These are phyloP conservation scores for Corchorus capsularis DNA, from an alignment of 345 rosid genomes.

Conservation along the genomic window DNA sequence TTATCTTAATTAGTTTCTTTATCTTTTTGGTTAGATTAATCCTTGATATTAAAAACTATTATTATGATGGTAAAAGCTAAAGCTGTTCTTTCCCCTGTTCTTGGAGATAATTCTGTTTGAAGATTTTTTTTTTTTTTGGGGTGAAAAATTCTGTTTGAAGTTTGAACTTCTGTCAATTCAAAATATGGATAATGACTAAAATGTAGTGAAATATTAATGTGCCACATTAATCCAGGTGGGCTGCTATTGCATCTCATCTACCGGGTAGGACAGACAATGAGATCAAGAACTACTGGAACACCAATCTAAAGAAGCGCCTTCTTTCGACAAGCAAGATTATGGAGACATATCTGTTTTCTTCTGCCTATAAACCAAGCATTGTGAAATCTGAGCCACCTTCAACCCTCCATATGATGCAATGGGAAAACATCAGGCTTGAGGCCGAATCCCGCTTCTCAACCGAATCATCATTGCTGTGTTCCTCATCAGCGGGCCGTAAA, in stretches of 20 bases:
- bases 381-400: conserved; percentile 20
- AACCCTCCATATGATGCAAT: conserved; percentile 27
- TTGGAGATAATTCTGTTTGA: not conserved
- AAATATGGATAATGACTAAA: not conserved
- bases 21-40: not conserved
- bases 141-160: not conserved
- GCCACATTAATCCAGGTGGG: conserved; percentile 34
- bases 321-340: not conserved
- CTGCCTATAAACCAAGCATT: conserved; percentile 8
- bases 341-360: conserved; percentile 9
- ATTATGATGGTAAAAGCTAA: not conserved
- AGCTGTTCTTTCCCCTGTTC: too few species aligned
- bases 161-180: not conserved
- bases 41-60: too few species aligned
- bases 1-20: not conserved
- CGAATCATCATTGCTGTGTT: conserved; percentile 16
- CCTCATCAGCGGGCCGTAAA: conserved; percentile 16
- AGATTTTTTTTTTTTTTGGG: too few species aligned
- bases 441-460: conserved; percentile 34
- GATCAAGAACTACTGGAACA: conserved; percentile 45
- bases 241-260: conserved; percentile 43
- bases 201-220: not conserved
- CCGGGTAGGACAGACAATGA: conserved; percentile 49
- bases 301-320: conserved; percentile 35
- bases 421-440: conserved; percentile 34